phyloP scores from a whole-genome alignment of 495 filamentous ascomycete species.

The Neurospora africana region DNA sequence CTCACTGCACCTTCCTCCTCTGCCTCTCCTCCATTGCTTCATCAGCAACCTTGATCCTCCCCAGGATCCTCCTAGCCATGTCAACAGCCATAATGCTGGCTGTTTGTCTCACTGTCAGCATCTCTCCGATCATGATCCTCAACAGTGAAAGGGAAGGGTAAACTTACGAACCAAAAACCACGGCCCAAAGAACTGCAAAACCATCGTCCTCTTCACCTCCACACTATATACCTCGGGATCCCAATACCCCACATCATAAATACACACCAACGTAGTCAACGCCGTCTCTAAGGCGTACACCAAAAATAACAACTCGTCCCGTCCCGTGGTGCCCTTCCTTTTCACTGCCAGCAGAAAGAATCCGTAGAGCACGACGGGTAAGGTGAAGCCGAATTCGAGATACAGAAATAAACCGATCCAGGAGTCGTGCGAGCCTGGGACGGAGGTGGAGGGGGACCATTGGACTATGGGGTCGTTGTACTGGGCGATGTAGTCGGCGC shows the following conservation, averaged over 20 bases:
- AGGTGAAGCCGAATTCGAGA: slow-evolving; percentile 58
- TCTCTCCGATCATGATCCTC: background rate
- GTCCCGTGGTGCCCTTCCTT: slow-evolving; percentile 30
- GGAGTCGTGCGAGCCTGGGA: slow-evolving; percentile 19
- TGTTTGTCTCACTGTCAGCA: slow-evolving; percentile 3
- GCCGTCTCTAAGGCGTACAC: slow-evolving; percentile 58
- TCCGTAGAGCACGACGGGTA: slow-evolving; percentile 57
- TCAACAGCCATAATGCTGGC: slow-evolving; percentile 29
- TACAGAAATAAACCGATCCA: slow-evolving; percentile 65
- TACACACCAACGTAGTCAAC: slow-evolving; percentile 63
- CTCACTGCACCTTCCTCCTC: slow-evolving; percentile 26
- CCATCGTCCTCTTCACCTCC: slow-evolving; percentile 41
- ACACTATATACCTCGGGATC: slow-evolving; percentile 36
- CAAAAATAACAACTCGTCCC: slow-evolving; percentile 53
- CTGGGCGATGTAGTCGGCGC: slow-evolving; percentile 52
- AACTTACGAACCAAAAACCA: slow-evolving; percentile 65
- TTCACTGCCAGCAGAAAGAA: slow-evolving; percentile 18
- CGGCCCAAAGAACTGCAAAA: slow-evolving; percentile 51
- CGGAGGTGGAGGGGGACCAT: slow-evolving; percentile 35
- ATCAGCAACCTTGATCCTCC: slow-evolving; percentile 26
- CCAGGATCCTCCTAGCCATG: slow-evolving; percentile 30
- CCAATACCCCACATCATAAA: slow-evolving; percentile 40
- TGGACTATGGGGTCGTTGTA: slow-evolving; percentile 72
- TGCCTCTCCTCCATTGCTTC: slow-evolving; percentile 23
- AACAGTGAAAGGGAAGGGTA: background rate